Evolutionary conservation across 345 rosid species (phyloP).

Genomic region (Dimocarpus longan): DNA sequence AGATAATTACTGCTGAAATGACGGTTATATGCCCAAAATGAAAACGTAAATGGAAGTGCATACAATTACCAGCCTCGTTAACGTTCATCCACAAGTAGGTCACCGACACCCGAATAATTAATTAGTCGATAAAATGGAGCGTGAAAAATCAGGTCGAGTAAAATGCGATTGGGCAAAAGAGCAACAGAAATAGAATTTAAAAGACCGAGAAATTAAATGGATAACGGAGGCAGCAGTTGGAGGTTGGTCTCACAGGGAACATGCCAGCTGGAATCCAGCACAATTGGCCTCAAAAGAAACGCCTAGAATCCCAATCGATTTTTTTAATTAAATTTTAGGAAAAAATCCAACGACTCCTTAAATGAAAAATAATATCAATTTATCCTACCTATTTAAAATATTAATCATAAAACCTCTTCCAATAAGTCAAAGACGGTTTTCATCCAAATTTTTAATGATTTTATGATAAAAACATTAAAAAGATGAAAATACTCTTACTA

Average conservation of each 20-base stretch:
- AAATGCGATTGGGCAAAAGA: not conserved
- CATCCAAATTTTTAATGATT: too few species aligned
- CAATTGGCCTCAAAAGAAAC: not conserved
- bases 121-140: not conserved
- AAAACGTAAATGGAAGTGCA: too few species aligned
- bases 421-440: too few species aligned
- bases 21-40: too few species aligned
- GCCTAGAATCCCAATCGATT: not conserved
- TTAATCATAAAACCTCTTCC: too few species aligned
- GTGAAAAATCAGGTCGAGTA: not conserved
- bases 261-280: slow-evolving; percentile 46
- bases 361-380: too few species aligned
- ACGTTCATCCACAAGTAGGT: not conserved
- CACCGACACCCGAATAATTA: not conserved
- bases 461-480: too few species aligned
- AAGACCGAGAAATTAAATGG: not conserved
- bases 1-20: too few species aligned
- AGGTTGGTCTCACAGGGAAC: slow-evolving; percentile 2
- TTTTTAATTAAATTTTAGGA: not conserved
- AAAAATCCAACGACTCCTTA: too few species aligned
- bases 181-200: not conserved
- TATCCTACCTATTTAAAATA: too few species aligned
- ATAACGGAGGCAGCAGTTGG: slow-evolving; percentile 15
- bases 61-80: too few species aligned
- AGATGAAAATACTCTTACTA: too few species aligned